These are phyloP conservation scores for Glycine latifolia DNA, from an alignment of 306 rosid species.

Conservation along the genomic window DNA sequence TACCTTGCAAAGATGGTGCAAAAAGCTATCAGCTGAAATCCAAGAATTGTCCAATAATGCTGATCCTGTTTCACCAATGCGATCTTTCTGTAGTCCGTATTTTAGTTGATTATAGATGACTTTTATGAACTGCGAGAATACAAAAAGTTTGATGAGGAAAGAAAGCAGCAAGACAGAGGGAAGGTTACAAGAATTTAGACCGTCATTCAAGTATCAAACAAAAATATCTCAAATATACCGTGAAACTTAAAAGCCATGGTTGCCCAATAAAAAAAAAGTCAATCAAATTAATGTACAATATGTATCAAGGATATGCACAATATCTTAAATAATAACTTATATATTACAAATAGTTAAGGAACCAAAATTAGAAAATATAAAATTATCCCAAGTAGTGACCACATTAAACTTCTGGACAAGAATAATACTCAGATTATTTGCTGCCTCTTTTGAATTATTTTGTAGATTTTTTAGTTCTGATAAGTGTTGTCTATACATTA, in stretches of 20 bases:
- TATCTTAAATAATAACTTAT: not conserved
- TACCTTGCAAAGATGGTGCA: slow-evolving; percentile 83
- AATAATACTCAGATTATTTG: slow-evolving; percentile 29
- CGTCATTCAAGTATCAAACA: not conserved
- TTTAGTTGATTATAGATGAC: slow-evolving; percentile 84
- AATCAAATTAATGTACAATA: not conserved
- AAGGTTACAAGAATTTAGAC: slow-evolving; percentile 3
- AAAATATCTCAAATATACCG: slow-evolving; percentile 4
- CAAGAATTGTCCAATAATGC: slow-evolving; percentile 76
- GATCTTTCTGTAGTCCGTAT: slow-evolving; percentile 72
- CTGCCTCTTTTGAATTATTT: slow-evolving; percentile 8
- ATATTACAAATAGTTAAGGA: not conserved
- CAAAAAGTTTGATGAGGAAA: slow-evolving; percentile 39
- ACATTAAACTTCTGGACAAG: slow-evolving; percentile 21
- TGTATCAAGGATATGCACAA: not conserved
- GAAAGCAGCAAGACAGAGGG: not conserved
- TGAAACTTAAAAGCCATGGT: not conserved
- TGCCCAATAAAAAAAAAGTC: slow-evolving; percentile 20
- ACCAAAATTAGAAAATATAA: slow-evolving; percentile 17
- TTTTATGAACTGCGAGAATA: slow-evolving; percentile 66
- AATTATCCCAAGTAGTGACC: slow-evolving; percentile 17
- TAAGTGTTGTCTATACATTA: slow-evolving; percentile 15
- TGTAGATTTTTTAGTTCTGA: not conserved
- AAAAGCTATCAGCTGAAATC: slow-evolving; percentile 74
- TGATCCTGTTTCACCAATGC: slow-evolving; percentile 47